These are phyloP conservation scores for Alisma plantagoaquatica DNA, from an alignment of 106 monocot genomes.

Conservation along the genomic window DNA sequence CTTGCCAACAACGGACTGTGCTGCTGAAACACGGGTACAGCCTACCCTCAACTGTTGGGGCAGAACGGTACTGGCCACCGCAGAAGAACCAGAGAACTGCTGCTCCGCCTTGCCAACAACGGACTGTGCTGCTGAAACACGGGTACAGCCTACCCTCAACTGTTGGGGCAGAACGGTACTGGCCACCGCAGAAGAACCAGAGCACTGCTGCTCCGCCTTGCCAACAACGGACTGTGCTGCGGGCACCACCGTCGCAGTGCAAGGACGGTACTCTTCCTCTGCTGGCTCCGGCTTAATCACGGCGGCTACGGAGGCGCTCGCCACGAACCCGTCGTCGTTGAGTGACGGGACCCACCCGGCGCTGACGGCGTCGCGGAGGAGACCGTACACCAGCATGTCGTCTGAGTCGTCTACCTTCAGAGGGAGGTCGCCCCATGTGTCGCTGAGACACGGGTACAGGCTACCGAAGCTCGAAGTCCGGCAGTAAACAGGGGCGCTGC, in stretches of 20 bases:
- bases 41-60: too few species aligned
- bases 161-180: too few species aligned
- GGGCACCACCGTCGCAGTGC: not conserved
- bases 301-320: not conserved
- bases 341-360: conserved; percentile 60
- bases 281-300: conserved; percentile 10
- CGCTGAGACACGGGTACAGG: conserved; percentile 41
- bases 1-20: not conserved
- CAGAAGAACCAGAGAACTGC: not conserved
- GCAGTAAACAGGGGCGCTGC: not conserved
- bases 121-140: not conserved
- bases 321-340: not conserved
- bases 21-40: too few species aligned
- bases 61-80: too few species aligned
- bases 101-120: not conserved
- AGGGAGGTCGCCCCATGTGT: conserved; percentile 61
- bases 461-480: conserved; percentile 60
- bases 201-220: not conserved
- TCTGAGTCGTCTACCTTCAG: conserved; percentile 72
- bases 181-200: too few species aligned
- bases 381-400: conserved; percentile 75
- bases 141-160: too few species aligned
- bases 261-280: too few species aligned
- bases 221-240: not conserved
- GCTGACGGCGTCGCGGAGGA: conserved; percentile 57